Base-by-base conservation (phyloP, 2,329 filamentous ascomycete genomes). In the Clarireedia monteithiana region DNA sequence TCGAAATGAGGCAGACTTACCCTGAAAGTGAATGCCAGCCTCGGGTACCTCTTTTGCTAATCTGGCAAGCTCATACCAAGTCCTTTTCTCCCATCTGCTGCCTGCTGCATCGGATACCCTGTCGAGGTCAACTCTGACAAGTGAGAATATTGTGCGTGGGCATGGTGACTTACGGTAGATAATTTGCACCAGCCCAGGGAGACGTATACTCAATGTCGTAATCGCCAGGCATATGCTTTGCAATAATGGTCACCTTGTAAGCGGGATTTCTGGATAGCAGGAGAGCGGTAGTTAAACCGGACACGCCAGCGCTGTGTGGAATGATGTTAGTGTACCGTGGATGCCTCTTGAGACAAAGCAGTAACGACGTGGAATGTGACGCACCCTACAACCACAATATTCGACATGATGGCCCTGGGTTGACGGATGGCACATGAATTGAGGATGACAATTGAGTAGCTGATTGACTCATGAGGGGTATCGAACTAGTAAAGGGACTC, bases 171-270 rank as follows among this genome's bases (percentile, higher is more conserved):
- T 65, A 88, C 84, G 87, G 89, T 58, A 86, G 70, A 66, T 84
- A 85, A 67, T 94, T 92, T 59, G 89, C 90, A 14, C 90, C 90
- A 3, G 90, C 90, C 87, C 89, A 95, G 0, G 89, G 90, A 5
- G 89, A 95, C 0, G 89, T 85, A 70, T 96, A 96, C 75, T 95
- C 87, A 63, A 91, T 86, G 62, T 92, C 88, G 71, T 92, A 94
- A 74, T 96, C 91, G 38, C 91, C 91, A 0, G 91, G 91, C 86
- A 96, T 94, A 69, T 95, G 88, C 67, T 92, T 95, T 5, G 89
- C 86, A 34, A 90, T 75, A 38, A 95, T 76, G 0, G 88, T 91
- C 61, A 95, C 72, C 26, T 75, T 74, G 62, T 84, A 78, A 10
- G 71, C 65, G 5, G 73, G 70, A 63, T 83, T 77, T 58, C 76